Percentiles rank a stretch among this genome's conserved stretches.
phyloP scores from a whole-genome alignment of 2,329 filamentous ascomycete genomes.

The Neonectria faginata region DNA sequence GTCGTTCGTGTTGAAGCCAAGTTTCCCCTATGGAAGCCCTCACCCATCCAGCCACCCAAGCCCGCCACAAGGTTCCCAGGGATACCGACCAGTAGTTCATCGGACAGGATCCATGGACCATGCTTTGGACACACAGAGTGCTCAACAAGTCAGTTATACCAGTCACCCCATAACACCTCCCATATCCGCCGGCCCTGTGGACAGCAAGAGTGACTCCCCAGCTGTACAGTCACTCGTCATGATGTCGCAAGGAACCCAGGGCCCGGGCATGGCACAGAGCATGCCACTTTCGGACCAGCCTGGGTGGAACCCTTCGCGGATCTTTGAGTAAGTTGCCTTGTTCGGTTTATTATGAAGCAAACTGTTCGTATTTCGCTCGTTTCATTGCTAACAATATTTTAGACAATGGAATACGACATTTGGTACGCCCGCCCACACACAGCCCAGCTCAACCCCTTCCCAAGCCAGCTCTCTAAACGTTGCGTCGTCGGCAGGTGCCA shows the following conservation, averaged over 20 bases:
- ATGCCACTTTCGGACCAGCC: slow-evolving; percentile 73
- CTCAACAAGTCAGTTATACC: slow-evolving; percentile 74
- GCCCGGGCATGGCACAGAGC: slow-evolving; percentile 62
- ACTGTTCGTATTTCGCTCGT: not conserved
- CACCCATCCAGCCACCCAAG: slow-evolving; percentile 72
- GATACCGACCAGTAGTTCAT: slow-evolving; percentile 61
- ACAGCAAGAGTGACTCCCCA: slow-evolving; percentile 82
- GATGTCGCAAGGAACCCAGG: slow-evolving; percentile 72
- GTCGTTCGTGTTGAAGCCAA: slow-evolving; percentile 88
- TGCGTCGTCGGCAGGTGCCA: slow-evolving; percentile 63
- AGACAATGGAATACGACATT: slow-evolving; percentile 98
- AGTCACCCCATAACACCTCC: slow-evolving; percentile 83
- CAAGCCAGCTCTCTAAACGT: slow-evolving; percentile 65
- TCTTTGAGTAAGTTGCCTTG: slow-evolving; percentile 84
- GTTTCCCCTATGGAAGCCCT: slow-evolving; percentile 88
- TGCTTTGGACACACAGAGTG: slow-evolving; percentile 64
- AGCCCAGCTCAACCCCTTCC: slow-evolving; percentile 50
- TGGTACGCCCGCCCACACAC: slow-evolving; percentile 69
- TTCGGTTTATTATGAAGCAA: not conserved
- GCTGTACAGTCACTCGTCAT: slow-evolving; percentile 78
- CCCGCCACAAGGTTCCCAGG: slow-evolving; percentile 66
- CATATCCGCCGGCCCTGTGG: slow-evolving; percentile 77
- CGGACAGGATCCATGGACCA: slow-evolving; percentile 65
- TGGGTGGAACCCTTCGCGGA: slow-evolving; percentile 85
- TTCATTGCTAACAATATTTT: slow-evolving; percentile 18